Evolutionary conservation across 2,329 filamentous ascomycete species (phyloP), one percentile per base, ranked within the genome.

Genomic region (Colletotrichum sp.): DNA sequence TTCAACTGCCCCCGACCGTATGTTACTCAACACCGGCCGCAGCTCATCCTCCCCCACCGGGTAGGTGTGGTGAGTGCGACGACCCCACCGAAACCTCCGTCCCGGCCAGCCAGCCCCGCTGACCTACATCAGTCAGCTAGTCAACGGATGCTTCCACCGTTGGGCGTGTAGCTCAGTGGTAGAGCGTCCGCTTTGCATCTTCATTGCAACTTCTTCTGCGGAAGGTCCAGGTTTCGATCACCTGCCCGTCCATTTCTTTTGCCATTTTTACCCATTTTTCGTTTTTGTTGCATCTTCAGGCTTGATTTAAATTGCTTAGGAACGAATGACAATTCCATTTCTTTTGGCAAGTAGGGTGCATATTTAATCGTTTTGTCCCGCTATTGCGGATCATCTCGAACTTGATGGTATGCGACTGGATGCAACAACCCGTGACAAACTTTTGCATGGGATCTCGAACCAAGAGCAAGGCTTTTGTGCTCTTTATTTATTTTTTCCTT

Each of bases 221-320:
- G 62, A 64, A 64, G 62, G 69, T 71, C 69, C 61, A 48, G 69
- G 55, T 61, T 71, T 71, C 69, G 52, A 71, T 71, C 69, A 61
- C 61, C 69, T 52, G 61, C 38, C 26, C 48, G 61, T 71, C 69
- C 69, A 71, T 16, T 21, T 21, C 16, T 52, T 66, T 55, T 66
- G 62, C 14, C 30, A 26, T 36, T 63, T 63, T 63, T 5, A 10
- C 12, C 0, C 7, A 12, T 12, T 6, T 48, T 14, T n/a, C 13
- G 13, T 34, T 43, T 9, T 18, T 43, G 16, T 9, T 43, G 16
- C 36, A 38, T 18, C 8, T 10, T 43, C 8, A 9, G 36, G 18
- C 9, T 43, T 43, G 38, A 43, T 9, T 18, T 43, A 16, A 5
- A 18, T 8, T 18, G 36, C 36, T 18, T 43, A 9, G 36, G 36